These are phyloP conservation scores for Botrytis cinerea DNA, from an alignment of 2,329 filamentous ascomycete species.

Conservation along the genomic window DNA sequence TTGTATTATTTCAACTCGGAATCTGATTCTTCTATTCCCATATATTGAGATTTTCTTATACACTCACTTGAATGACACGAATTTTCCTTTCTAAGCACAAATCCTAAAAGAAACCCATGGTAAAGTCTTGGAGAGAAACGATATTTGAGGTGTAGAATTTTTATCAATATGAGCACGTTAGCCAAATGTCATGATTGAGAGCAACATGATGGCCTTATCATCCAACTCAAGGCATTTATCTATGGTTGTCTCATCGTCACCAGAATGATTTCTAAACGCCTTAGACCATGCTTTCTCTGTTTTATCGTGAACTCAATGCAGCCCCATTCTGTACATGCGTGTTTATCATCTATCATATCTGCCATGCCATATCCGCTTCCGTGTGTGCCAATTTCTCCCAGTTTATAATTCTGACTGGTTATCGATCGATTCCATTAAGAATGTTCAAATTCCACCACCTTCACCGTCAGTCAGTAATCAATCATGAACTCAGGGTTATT, in stretches of 20 bases:
- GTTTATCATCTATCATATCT: conserved; percentile 3
- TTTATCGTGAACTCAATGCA: background rate
- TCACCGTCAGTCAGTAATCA: conserved; percentile 5
- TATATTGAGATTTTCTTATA: background rate
- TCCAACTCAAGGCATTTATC: background rate
- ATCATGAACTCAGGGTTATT: background rate
- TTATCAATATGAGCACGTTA: background rate
- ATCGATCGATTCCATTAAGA: background rate
- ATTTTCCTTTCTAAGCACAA: background rate
- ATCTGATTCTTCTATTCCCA: background rate
- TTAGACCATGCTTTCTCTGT: background rate
- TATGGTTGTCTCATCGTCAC: background rate
- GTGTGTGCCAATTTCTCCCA: background rate
- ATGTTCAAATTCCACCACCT: conserved; percentile 19
- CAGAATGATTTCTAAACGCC: conserved; percentile 1
- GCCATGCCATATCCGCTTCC: background rate
- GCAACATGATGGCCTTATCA: background rate
- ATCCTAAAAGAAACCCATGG: background rate
- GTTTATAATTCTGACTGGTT: background rate
- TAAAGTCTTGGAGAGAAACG: background rate
- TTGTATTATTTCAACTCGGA: background rate
- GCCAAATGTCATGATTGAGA: background rate
- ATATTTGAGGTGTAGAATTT: background rate
- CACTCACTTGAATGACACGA: background rate
- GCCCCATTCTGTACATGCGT: background rate